Evolutionary conservation across 805 yeast species (phyloP).

Genomic region (Saccharomyces eubayanus): DNA sequence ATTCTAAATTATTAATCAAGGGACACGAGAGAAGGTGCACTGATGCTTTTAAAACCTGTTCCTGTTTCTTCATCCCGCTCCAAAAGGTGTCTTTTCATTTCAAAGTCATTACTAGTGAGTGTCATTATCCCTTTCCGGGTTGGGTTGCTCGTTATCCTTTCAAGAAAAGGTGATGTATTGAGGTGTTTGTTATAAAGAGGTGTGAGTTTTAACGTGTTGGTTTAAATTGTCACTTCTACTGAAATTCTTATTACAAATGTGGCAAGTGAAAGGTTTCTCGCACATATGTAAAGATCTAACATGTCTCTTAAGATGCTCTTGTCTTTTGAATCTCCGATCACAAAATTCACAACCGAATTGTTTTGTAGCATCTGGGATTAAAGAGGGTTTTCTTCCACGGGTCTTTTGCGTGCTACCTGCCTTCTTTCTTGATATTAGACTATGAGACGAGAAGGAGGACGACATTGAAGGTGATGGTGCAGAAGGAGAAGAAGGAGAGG

Average conservation of each 20-base stretch:
- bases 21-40: neutral
- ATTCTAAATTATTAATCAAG: neutral
- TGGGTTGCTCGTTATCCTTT: neutral
- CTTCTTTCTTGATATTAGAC: neutral
- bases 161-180: neutral
- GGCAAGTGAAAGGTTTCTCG: conserved; percentile 62
- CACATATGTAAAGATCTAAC: conserved; percentile 64
- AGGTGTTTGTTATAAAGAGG: conserved; percentile 2
- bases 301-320: conserved; percentile 71
- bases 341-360: conserved; percentile 59
- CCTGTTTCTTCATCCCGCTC: neutral
- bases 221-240: conserved; percentile 59
- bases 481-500: neutral
- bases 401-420: conserved; percentile 31
- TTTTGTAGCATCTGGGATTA: conserved; percentile 48
- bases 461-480: conserved; percentile 1
- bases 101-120: neutral
- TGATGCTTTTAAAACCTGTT: neutral
- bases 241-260: conserved; percentile 53
- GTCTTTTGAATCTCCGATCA: conserved; percentile 58
- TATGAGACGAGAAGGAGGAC: neutral
- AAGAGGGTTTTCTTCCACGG: conserved; percentile 59
- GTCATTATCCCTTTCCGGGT: conserved; percentile 3
- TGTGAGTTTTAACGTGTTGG: conserved; percentile 58
- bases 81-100: neutral